Base-by-base conservation (phyloP, 805 yeast species). In the Spencermartinsiella europaea region DNA sequence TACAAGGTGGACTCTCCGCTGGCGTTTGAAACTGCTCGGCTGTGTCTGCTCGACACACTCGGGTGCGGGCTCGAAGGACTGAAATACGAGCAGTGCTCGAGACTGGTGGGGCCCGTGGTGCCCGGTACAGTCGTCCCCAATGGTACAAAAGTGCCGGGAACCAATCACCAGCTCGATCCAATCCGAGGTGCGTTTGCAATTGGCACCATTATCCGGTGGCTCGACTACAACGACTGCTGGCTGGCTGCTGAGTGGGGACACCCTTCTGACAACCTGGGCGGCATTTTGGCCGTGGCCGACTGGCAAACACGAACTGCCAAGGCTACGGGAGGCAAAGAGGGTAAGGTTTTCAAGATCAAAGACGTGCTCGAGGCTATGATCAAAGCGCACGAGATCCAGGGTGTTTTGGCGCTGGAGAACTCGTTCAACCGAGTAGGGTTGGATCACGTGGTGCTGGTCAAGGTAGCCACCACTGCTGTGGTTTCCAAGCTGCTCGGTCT, bases 161-260 rank as follows among this genome's bases (percentile, higher is more conserved):
- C 83, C 1, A 51, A 59, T 36, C 67, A 70, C 53, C 70, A 66
- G 47, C 60, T 74, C 54, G 82, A 79, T 58, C 83, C 83, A 15
- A 66, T 78, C 37, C 71, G 76, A 47, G 83, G 77, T 37, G 81
- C 82, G 16, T 78, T 78, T 64, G 65, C 76, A 36, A 74, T 76
- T 48, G 82, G 82, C 7, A 73, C 81, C 17, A 61, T 73, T 48
- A 75, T 78, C 55, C 69, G 83, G 48, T 78, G 83, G 83, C 63
- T 78, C 46, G 83, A 78, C 54, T 78, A 71, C 65, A 78, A 78
- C 51, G 83, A 78, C 58, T 78, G 83, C 61, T 78, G 83, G 83
- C 62, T 78, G 35, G 83, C 83, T 41, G 81, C 81, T n/a, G 83
- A 79, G 60, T 78, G 83, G 83, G 83, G 83, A 3, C 83, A 78